Evolutionary conservation across 139 green algal genomes (phyloP).

Genomic region (Chlorella vulgaris): DNA sequence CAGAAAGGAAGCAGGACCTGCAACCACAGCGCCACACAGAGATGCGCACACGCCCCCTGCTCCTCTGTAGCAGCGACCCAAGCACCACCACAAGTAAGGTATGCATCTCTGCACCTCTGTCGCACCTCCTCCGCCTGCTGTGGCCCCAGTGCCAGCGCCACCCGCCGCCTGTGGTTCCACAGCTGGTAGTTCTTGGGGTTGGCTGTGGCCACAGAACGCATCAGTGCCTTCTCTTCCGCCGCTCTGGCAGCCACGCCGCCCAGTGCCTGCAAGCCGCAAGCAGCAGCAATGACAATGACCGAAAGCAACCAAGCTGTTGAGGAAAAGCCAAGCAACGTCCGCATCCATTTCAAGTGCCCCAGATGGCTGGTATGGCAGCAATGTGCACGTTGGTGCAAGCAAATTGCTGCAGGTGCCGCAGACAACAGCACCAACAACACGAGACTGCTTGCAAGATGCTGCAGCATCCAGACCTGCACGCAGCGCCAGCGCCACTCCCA

Average conservation of each 20-base stretch:
- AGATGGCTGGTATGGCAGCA: too few relatives aligned
- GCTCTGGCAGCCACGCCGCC: constrained; percentile 48
- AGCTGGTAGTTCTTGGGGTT: constrained; percentile 94
- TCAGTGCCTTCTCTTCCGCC: constrained; percentile 25
- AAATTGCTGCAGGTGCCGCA: too few relatives aligned
- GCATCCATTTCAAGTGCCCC: too few relatives aligned
- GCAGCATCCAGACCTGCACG: constrained; percentile 27
- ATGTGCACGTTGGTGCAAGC: too few relatives aligned
- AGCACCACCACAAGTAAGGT: too few relatives aligned
- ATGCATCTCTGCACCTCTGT: too few relatives aligned
- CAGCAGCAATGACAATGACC: not conserved
- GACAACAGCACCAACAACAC: not conserved
- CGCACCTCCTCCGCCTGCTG: constrained; percentile 49
- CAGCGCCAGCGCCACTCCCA: constrained; percentile 75
- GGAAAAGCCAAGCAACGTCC: too few relatives aligned
- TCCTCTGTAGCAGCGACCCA: not conserved
- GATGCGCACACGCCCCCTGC: too few relatives aligned
- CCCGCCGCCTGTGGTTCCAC: constrained; percentile 84
- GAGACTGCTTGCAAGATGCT: too few relatives aligned
- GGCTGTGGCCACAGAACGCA: constrained; percentile 36
- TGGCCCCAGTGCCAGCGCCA: constrained; percentile 50
- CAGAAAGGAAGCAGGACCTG: too few relatives aligned
- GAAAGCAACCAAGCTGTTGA: too few relatives aligned
- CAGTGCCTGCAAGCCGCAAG: not conserved
- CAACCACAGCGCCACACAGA: too few relatives aligned